Evolutionary conservation across 768 basidiomycete genomes (phyloP).

Genomic region (Neoboletus subvelutipes): DNA sequence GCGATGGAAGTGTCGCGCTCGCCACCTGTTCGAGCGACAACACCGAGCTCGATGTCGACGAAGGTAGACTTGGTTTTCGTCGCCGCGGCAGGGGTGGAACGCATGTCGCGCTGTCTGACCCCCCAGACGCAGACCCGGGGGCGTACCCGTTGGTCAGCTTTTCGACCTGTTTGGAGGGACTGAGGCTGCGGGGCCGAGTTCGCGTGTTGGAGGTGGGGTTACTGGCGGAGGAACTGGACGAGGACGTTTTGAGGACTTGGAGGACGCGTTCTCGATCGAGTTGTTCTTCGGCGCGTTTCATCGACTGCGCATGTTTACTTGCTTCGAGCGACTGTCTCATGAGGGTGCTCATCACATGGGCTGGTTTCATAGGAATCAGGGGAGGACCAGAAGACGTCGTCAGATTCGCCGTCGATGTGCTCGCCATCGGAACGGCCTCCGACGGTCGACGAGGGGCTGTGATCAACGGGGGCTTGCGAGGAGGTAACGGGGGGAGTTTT

Average conservation of each 20-base stretch:
- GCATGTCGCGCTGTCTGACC: constrained; percentile 22
- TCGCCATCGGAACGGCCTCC: constrained; percentile 9
- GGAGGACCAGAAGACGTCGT: constrained; percentile 13
- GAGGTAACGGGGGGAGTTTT: constrained; percentile 33
- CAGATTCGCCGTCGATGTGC: constrained; percentile 4
- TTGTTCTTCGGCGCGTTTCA: constrained; percentile 67
- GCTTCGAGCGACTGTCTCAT: constrained; percentile 76
- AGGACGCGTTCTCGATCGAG: constrained; percentile 70
- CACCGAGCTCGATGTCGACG: constrained; percentile 34
- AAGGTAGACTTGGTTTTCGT: constrained; percentile 34
- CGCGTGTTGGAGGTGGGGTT: constrained; percentile 10
- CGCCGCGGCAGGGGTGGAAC: constrained; percentile 39
- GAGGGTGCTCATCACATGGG: constrained; percentile 59
- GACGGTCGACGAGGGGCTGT: constrained; percentile 23
- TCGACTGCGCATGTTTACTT: constrained; percentile 64
- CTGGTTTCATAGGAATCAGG: constrained; percentile 25
- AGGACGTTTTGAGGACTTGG: constrained; percentile 68
- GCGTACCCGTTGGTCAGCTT: constrained; percentile 3
- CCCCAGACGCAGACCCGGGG: constrained; percentile 3
- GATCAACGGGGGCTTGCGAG: constrained; percentile 36
- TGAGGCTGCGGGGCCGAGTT: constrained; percentile 32
- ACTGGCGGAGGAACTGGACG: constrained; percentile 26
- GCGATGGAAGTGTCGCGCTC: constrained; percentile 32
- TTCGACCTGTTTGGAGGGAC: constrained; percentile 26
- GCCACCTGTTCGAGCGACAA: constrained; percentile 45